Conservation (phyloP, 2,329 filamentous ascomycete species). For the Leptographium flavum region DNA sequence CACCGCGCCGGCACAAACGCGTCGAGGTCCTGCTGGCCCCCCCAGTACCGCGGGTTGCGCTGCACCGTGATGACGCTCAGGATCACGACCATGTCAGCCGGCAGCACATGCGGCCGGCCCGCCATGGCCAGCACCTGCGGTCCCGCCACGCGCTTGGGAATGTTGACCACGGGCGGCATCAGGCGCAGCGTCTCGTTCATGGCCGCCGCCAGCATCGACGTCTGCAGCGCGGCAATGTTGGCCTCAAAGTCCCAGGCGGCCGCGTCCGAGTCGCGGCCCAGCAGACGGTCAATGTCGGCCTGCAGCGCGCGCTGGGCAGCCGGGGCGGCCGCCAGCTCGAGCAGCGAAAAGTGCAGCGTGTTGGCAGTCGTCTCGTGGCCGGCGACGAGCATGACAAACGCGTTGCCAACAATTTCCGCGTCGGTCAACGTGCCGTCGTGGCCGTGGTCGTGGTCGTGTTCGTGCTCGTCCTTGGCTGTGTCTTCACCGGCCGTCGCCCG, state of each 20-base stretch:
- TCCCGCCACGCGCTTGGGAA: slow-evolving; percentile 49
- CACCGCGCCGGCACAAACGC: slow-evolving; percentile 62
- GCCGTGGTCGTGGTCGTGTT: too few species aligned
- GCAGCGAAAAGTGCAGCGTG: slow-evolving; percentile 54
- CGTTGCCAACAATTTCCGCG: slow-evolving; percentile 58
- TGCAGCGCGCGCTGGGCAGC: slow-evolving; percentile 52
- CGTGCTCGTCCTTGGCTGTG: slow-evolving; percentile 7
- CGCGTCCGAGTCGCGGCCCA: slow-evolving; percentile 39
- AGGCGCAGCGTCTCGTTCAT: slow-evolving; percentile 67
- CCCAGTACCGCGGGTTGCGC: slow-evolving; percentile 62
- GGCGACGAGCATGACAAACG: slow-evolving; percentile 54
- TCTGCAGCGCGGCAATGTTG: slow-evolving; percentile 49
- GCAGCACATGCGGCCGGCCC: slow-evolving; percentile 42
- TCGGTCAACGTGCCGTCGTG: slow-evolving; percentile 34
- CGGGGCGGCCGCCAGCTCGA: slow-evolving; percentile 53
- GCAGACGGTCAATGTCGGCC: slow-evolving; percentile 50
- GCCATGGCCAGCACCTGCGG: slow-evolving; percentile 42
- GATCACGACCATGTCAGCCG: slow-evolving; percentile 38
- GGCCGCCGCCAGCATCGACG: slow-evolving; percentile 56
- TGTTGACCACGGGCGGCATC: slow-evolving; percentile 54
- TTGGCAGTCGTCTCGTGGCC: slow-evolving; percentile 75
- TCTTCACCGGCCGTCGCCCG: slow-evolving; percentile 20
- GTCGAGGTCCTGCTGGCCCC: slow-evolving; percentile 38
- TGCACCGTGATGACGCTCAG: slow-evolving; percentile 44
- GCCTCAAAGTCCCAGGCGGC: slow-evolving; percentile 57